Percentiles rank a stretch among this genome's conserved stretches.
These are phyloP conservation scores for Boletus insuetus DNA, from an alignment of 768 basidiomycete species.

Conservation along the genomic window DNA sequence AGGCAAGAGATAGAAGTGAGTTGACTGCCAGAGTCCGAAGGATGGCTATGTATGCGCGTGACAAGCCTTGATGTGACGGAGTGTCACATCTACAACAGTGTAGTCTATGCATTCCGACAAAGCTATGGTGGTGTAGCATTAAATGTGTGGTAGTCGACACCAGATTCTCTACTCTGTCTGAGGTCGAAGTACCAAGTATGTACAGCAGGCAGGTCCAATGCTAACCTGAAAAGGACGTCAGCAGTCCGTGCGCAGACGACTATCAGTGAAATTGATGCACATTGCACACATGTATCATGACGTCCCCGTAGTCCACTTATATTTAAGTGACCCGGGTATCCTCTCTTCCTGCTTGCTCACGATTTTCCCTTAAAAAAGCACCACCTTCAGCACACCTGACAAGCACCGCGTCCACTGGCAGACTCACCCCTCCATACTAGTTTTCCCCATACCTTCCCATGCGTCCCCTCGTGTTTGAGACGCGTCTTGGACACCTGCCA, in stretches of 20 bases:
- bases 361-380: constrained; percentile 44
- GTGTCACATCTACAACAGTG: constrained; percentile 2
- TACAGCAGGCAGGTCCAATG: not conserved
- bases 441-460: constrained; percentile 83
- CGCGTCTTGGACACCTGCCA: constrained; percentile 73
- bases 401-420: not conserved
- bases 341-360: constrained; percentile 59
- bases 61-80: constrained; percentile 6
- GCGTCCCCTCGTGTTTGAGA: constrained; percentile 69
- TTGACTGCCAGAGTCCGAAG: not conserved
- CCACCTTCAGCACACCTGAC: constrained; percentile 10
- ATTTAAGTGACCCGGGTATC: constrained; percentile 74
- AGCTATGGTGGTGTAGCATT: not conserved
- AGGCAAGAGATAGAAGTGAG: not conserved
- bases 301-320: constrained; percentile 63
- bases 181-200: not conserved
- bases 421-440: constrained; percentile 75
- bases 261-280: not conserved
- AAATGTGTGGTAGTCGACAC: not conserved
- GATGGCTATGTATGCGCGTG: constrained; percentile 2
- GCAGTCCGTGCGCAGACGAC: not conserved
- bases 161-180: not conserved
- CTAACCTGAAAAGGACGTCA: not conserved
- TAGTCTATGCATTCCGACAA: not conserved
- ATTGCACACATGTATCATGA: constrained; percentile 21